Evolutionary conservation across 2,329 filamentous ascomycete genomes (phyloP).

Genomic region (Penicillium sp.): DNA sequence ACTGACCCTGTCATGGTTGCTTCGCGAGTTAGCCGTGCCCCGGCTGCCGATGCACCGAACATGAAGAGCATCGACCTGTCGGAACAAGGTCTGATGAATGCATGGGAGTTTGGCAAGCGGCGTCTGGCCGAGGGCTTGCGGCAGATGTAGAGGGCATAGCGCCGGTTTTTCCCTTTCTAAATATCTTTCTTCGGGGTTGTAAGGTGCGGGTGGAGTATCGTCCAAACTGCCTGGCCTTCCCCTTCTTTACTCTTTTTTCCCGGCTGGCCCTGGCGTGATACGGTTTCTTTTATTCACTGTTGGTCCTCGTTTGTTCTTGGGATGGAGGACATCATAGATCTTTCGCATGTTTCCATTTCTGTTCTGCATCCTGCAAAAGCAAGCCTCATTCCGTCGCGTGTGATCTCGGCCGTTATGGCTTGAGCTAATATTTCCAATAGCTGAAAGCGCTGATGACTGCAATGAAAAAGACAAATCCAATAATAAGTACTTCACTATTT

Average conservation of each 20-base stretch:
- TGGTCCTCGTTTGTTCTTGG: slow-evolving; percentile 14
- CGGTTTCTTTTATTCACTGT: slow-evolving; percentile 23
- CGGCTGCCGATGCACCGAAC: slow-evolving; percentile 81
- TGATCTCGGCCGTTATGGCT: slow-evolving; percentile 11
- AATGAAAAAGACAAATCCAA: slow-evolving; percentile 16
- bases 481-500: neutral
- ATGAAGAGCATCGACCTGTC: slow-evolving; percentile 93
- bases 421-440: slow-evolving; percentile 17
- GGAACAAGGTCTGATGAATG: slow-evolving; percentile 91
- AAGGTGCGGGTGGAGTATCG: neutral
- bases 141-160: slow-evolving; percentile 42
- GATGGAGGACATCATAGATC: slow-evolving; percentile 27
- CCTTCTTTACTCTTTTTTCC: slow-evolving; percentile 24
- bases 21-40: slow-evolving; percentile 87
- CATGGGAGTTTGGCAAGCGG: slow-evolving; percentile 89
- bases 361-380: slow-evolving; percentile 23
- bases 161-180: neutral
- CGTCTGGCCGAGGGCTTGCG: slow-evolving; percentile 89
- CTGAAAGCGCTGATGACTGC: slow-evolving; percentile 19
- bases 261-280: slow-evolving; percentile 40
- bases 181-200: slow-evolving; percentile 10
- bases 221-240: slow-evolving; percentile 3
- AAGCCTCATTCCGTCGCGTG: slow-evolving; percentile 8
- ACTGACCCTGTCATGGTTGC: slow-evolving; percentile 94
- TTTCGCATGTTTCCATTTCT: slow-evolving; percentile 11